Evolutionary conservation across 352 stramenopile species (phyloP), one percentile per base, ranked within the genome.

Genomic region (Phytophthora sojae): DNA sequence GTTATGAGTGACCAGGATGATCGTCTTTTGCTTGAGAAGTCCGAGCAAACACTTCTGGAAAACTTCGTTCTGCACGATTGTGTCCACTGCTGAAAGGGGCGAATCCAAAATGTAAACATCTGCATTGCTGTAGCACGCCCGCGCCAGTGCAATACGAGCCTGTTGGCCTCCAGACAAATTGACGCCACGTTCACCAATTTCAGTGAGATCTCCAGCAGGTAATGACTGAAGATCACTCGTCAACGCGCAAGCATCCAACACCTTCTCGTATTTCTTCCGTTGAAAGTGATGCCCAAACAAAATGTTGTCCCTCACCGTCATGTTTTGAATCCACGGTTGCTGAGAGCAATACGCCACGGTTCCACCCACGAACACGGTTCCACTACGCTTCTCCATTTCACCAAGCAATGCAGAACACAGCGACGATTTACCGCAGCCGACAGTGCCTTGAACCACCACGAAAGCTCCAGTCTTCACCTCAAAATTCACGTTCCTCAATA

Each of bases 141-240:
- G 82, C 17, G 89, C 90, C 3, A 96, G 58, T 9, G 70, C 61
- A 9, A 97, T 75, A 9, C 90, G 75, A 17, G 85, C 86, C 79
- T 98, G 98, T 76, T 99, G 96, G 0, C 96, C 97, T 44, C 96
- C 97, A 3, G 81, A 98, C 17, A 99, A 69, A 67, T 97, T 99
- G 15, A 99, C 88, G 4, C 97, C 97, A 26, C 96, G 97, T 71
- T 99, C 93, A 6, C 96, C 97, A 67, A 99, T 99, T 73, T 99
- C 96, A 0, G 95, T 99, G 64, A 76, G 29, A 71, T 99, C 97
- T 7, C 93, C 91, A 0, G 64, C 80, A 7, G 91, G 81, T 17
- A 99, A 77, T 9, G 89, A 63, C 7, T 79, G 74, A 5, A 99
- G 71, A 67, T 99, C 97, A 45, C 86, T 81, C 6, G 80, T 57